Evolutionary conservation across 1,139 yeast genomes (phyloP), one percentile per base, ranked within the genome.

Genomic region (Wickerhamomyces sp.): DNA sequence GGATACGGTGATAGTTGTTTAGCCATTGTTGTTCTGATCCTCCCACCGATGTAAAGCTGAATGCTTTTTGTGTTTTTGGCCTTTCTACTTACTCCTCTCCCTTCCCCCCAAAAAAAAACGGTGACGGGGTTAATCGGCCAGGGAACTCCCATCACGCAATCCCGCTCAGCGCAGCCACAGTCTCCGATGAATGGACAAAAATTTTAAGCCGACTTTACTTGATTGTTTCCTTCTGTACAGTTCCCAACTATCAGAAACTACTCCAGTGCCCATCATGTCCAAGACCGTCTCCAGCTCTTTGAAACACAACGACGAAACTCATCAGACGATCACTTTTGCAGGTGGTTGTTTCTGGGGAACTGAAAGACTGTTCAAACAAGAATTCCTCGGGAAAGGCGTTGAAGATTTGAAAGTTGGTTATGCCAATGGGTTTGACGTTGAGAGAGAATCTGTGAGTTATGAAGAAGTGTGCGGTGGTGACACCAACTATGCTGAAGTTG

Each of bases 261-360:
- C n/a, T n/a, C n/a, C n/a, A n/a, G n/a, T 5, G 14, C 21, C 22
- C 14, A 27, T 17, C 8, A 17, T 17, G 13, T 4, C 22, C 6
- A 12, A 13, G 8, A 30, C 72, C 75, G 17, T 33, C 4, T 36
- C 39, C 1, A 25, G 25, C 6, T 54, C 61, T 13, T 42, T 68
- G 16, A 63, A 58, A 40, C 59, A 41, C 33, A 55, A 57, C 18
- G 55, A 65, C 5, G 44, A 55, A 7, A 54, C 57, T 6, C 62
- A 79, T 31, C 64, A 70, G 42, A 45, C 76, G 17, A 56, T 78
- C 33, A 78, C 86, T 0, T 60, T 80, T 22, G 87, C 84, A 2
- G 86, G 83, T 3, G 89, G 91, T 4, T 88, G 96, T 56, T 88
- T 87, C 66, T 88, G 96, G 96, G 95, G 95, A 12, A 85, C 83